Percentiles rank a stretch among this genome's conserved stretches.
Conservation (phyloP, 1,139 yeast species). For the Pneumocystis wakefieldiae region DNA sequence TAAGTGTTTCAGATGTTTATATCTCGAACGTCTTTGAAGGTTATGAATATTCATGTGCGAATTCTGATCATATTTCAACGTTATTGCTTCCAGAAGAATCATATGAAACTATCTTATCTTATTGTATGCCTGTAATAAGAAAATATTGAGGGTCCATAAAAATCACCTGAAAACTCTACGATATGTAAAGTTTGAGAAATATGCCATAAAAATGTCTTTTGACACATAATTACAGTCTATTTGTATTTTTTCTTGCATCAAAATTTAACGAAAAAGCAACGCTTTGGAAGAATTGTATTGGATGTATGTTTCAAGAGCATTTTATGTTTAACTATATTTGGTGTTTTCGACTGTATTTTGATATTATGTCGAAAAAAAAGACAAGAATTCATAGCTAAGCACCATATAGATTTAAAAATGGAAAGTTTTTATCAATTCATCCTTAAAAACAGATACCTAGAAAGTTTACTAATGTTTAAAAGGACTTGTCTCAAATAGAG, state of each 20-base stretch:
- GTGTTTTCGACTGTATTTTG: background rate
- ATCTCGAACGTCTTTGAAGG: background rate
- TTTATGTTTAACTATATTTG: background rate
- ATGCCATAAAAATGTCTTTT: background rate
- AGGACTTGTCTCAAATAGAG: background rate
- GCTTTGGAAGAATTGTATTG: background rate
- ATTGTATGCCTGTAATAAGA: background rate
- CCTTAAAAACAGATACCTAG: background rate
- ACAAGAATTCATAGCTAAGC: background rate
- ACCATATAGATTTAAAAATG: background rate
- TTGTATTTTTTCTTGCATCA: background rate
- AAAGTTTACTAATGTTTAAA: background rate
- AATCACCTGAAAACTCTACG: background rate
- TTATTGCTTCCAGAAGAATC: no score
- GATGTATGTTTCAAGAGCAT: background rate
- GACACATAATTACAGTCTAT: background rate
- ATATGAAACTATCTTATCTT: background rate
- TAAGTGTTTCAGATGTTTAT: background rate
- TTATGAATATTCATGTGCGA: background rate
- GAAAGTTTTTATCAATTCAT: background rate
- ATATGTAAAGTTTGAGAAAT: background rate
- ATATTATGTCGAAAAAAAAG: background rate
- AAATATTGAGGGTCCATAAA: background rate
- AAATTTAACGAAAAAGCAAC: background rate
- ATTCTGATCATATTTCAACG: no score